Base-by-base conservation (phyloP, 169 alveolate genomes). In the Eimeria necatrix region DNA sequence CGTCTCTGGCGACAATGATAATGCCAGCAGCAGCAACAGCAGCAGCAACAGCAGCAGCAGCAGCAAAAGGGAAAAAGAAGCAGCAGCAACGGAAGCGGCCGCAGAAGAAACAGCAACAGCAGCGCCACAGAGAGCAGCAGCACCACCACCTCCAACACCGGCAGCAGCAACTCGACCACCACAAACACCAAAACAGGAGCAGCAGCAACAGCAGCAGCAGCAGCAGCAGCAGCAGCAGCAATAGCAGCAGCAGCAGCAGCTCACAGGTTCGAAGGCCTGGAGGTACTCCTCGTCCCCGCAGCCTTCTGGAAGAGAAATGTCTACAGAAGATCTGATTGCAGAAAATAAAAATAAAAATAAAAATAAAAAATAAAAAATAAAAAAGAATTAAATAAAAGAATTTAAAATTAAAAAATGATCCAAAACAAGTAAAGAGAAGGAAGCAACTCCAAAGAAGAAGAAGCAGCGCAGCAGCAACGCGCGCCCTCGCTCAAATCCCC, bases 241-340 rank as follows among this genome's bases (percentile, higher is more conserved):
- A 70, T 14, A n/a, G 26, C 10, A 70, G 26, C 7, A 26, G 26
- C 18, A n/a, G 26, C 41, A n/a, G n/a, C n/a, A n/a, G n/a, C n/a
- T n/a, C 41, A 86, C 93, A 46, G 59, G 24, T 26, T 49, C n/a
- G 22, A 88, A 32, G 22, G 7, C 32, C 26, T n/a, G 59, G 41
- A 88, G 73, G 86, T 59, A 88, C 46, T 41, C 59, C 4, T 70
- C 84, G 73, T 88, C 94, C 9, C 86, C 86, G 12, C 71, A 41
- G 1, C 94, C 94, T 7, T 60, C 51, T n/a, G 84, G 84, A 2
- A 88, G 81, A 8, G 26, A 24, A 3, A 88, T 53, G 56, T 88
- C 94, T n/a, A 88, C 70, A 14, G 46, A 60, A 5, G 94, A 88
- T 85, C 94, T 88, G 81, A 5, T 9, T 20, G n/a, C n/a, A 7